These are phyloP conservation scores for Apocynum venetum DNA, from an alignment of 257 asterid species.

Conservation along the genomic window DNA sequence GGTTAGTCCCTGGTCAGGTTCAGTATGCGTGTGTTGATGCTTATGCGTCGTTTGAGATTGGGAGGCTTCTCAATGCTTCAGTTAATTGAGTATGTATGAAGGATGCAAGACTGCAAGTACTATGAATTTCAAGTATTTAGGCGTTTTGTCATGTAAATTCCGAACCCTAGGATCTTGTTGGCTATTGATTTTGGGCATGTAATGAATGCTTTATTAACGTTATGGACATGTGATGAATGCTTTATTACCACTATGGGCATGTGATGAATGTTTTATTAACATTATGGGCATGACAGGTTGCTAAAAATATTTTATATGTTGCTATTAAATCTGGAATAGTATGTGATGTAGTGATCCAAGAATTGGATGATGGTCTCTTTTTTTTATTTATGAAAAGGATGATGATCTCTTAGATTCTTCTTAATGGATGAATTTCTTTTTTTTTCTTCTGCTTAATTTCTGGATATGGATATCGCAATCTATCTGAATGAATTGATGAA, in stretches of 20 bases:
- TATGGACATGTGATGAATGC: not conserved
- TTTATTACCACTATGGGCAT: too few species aligned
- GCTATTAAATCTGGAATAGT: not conserved
- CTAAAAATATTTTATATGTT: too few species aligned
- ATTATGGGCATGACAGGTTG: not conserved
- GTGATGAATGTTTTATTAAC: too few species aligned
- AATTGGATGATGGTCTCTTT: not conserved
- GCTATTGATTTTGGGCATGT: not conserved
- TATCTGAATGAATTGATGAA: not conserved
- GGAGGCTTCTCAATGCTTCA: not conserved
- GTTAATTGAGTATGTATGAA: not conserved
- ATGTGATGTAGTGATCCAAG: not conserved
- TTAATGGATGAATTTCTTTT: not conserved
- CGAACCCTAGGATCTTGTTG: not conserved
- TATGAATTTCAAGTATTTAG: not conserved
- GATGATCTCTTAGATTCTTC: not conserved
- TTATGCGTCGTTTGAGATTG: not conserved
- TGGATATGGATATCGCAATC: not conserved
- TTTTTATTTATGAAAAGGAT: too few species aligned
- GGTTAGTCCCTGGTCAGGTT: not conserved
- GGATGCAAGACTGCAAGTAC: not conserved
- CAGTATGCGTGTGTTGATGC: constrained; percentile 9
- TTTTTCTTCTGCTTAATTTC: not conserved
- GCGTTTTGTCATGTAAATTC: not conserved
- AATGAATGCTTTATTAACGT: too few species aligned